Evolutionary conservation across 208 protist genomes (phyloP).

Genomic region (Leishmania lainsoni): DNA sequence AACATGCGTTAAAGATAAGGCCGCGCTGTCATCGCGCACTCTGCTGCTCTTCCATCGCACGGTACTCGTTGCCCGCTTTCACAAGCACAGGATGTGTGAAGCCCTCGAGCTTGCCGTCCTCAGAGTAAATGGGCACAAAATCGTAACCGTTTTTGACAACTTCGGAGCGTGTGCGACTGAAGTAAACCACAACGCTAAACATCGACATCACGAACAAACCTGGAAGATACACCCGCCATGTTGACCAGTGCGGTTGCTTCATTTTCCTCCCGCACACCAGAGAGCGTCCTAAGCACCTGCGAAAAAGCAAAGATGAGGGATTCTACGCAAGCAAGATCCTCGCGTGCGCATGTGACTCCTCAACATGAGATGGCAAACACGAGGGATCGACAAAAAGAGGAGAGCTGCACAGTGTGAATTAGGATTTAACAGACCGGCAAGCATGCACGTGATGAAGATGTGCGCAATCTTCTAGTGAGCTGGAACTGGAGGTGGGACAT

Average conservation of each 20-base stretch:
- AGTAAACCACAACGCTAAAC: constrained; percentile 69
- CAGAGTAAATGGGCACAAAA: constrained; percentile 88
- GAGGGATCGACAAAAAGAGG: background rate
- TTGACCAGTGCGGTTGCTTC: constrained; percentile 77
- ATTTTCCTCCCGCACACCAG: constrained; percentile 18
- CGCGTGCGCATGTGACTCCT: background rate
- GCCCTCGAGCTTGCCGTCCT: constrained; percentile 85
- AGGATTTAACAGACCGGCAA: background rate
- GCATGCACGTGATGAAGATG: background rate
- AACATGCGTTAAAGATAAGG: background rate
- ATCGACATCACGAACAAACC: constrained; percentile 73
- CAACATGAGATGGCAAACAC: background rate
- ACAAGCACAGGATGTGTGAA: constrained; percentile 89
- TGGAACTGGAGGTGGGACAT: background rate
- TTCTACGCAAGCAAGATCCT: background rate
- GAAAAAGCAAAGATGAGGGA: background rate
- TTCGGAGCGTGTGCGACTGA: constrained; percentile 54
- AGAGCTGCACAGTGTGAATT: background rate
- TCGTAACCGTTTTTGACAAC: constrained; percentile 86
- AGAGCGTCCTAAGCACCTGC: background rate
- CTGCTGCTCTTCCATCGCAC: constrained; percentile 54
- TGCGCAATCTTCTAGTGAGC: background rate
- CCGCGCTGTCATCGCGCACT: constrained; percentile 8
- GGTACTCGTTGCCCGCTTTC: constrained; percentile 72
- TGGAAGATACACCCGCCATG: constrained; percentile 82